Evolutionary conservation across 139 green algal species (phyloP).

Genomic region (Chlorella sp.): DNA sequence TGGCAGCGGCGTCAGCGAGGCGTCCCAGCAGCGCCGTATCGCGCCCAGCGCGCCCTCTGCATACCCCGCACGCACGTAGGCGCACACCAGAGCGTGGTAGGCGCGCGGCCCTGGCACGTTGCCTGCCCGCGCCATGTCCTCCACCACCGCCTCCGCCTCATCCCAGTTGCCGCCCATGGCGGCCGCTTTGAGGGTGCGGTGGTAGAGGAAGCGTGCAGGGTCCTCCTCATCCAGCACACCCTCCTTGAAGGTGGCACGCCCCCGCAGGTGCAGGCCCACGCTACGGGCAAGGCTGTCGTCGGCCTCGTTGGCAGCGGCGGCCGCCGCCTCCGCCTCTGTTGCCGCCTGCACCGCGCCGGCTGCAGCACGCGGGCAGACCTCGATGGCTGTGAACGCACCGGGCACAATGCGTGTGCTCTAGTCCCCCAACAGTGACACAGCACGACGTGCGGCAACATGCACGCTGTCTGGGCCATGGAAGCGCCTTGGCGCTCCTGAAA

Average conservation of each 20-base stretch:
- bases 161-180: constrained; percentile 23
- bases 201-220: constrained; percentile 17
- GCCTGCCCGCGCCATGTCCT: constrained; percentile 37
- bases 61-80: constrained; percentile 22
- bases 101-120: constrained; percentile 44
- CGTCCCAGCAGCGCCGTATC: constrained; percentile 31
- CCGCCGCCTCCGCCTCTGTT: constrained; percentile 10
- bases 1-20: constrained; percentile 40
- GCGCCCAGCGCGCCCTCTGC: constrained; percentile 36
- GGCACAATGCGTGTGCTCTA: background rate
- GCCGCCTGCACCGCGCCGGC: background rate
- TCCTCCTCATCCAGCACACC: constrained; percentile 13
- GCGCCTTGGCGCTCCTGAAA: background rate
- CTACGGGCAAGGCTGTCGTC: constrained; percentile 18
- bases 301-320: background rate
- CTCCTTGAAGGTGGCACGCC: constrained; percentile 6
- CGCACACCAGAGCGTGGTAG: constrained; percentile 54
- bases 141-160: constrained; percentile 37
- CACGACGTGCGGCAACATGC: too few species aligned
- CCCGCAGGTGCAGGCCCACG: constrained; percentile 30
- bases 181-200: constrained; percentile 14
- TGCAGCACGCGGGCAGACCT: background rate
- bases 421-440: background rate
- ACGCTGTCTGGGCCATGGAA: background rate
- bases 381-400: background rate